Evolutionary conservation across 2,329 filamentous ascomycete genomes (phyloP), one percentile per base, ranked within the genome.

Genomic region (Polytolypa hystricis): DNA sequence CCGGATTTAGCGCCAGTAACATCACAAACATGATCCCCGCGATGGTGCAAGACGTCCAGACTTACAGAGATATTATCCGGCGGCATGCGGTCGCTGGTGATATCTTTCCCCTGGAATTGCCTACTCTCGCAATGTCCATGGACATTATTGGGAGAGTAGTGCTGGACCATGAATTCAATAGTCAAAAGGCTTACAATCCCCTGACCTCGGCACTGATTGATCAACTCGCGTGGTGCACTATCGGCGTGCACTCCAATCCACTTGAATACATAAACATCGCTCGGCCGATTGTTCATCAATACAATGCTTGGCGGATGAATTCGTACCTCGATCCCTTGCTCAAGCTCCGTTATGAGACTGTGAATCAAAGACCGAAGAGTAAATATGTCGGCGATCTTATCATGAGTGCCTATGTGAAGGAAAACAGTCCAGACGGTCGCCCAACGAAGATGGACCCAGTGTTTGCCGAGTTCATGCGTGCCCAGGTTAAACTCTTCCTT

Each of bases 61-160:
- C 49, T 2, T 62, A 58, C 32, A 44, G 49, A 1, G 44, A 46
- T 0, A 53, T 58, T 12, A 54, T 67, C 30, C 47, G 51, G 4
- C 33, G 51, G 18, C 53, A 58, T 36, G 61, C 60, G 8, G 41
- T 48, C 23, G 50, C 50, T 11, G 47, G 56, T 15, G 49, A 56
- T 4, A 39, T 65, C 1, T 64, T 67, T 39, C 23, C 16, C n/a
- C 47, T 66, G 43, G 61, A 66, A 38, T 50, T 55, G 30, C 53
- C 55, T 11, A 55, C 57, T 3, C 62, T 57, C 4, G 57, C 55
- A 18, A 41, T 65, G 10, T 61, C 61, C 2, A 54, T 66, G 11
- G 60, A 34, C 26, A n/a, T 34, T 14, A 34, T 34, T 34, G 32
- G 32, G n/a, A 34, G 21, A 25, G 11, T 16, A 12, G n/a, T 27